Conservation (phyloP, 2,329 filamentous ascomycete genomes). For the Pseudocercospora macadamiae region DNA sequence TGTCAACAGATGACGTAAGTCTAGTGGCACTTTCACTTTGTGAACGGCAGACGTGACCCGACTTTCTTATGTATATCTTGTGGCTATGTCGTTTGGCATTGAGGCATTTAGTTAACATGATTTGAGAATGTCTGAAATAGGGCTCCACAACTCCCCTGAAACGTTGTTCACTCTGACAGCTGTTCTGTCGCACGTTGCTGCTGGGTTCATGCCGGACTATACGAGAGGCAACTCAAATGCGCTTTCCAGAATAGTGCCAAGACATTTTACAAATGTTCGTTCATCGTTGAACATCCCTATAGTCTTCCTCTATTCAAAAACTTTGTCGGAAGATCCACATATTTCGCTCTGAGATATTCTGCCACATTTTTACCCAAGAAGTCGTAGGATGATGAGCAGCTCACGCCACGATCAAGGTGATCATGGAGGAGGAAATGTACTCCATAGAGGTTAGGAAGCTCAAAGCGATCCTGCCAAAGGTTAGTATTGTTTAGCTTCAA, state of each 20-base stretch:
- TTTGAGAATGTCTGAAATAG: too few species aligned
- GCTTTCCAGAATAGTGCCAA: background rate
- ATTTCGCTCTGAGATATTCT: conserved; percentile 35
- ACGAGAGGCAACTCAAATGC: too few species aligned
- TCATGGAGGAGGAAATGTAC: conserved; percentile 41
- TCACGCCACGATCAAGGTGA: conserved; percentile 39
- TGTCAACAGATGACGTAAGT: too few species aligned
- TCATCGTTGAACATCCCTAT: conserved; percentile 9
- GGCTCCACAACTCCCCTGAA: too few species aligned
- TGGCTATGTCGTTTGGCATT: too few species aligned
- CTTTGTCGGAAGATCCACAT: conserved; percentile 36
- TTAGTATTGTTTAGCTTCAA: background rate
- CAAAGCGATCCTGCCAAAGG: conserved; percentile 34
- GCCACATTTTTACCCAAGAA: conserved; percentile 40
- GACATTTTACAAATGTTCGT: background rate
- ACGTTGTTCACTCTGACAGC: too few species aligned
- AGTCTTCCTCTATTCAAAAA: conserved; percentile 38
- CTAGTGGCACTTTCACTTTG: too few species aligned
- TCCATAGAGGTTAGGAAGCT: conserved; percentile 37
- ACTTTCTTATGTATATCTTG: too few species aligned
- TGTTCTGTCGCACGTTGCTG: too few species aligned
- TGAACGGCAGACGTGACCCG: too few species aligned
- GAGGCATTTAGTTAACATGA: too few species aligned
- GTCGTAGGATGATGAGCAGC: conserved; percentile 36
- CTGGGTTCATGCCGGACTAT: too few species aligned